Evolutionary conservation across 2,329 filamentous ascomycete species (phyloP).

Genomic region (Beauveria asiatica): DNA sequence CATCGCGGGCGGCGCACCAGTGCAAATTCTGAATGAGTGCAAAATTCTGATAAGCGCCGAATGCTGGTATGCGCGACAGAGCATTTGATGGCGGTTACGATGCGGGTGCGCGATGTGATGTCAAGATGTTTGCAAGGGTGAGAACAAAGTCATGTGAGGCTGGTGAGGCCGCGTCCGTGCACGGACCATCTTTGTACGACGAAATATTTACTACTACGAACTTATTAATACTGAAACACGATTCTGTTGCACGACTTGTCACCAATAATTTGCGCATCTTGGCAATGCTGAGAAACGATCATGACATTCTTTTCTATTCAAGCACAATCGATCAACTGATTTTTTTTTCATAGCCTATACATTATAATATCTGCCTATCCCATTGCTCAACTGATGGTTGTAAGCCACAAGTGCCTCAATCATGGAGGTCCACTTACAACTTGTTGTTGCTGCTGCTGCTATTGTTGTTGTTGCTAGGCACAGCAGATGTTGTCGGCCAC

Average conservation of each 20-base stretch:
- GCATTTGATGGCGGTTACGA: not conserved
- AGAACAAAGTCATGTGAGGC: constrained; percentile 24
- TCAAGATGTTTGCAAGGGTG: constrained; percentile 10
- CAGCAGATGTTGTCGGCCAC: constrained; percentile 74
- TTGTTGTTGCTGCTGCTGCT: constrained; percentile 49
- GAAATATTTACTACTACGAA: not conserved
- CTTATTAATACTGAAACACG: not conserved
- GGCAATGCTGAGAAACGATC: not conserved
- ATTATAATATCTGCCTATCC: constrained; percentile 9
- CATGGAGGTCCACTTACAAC: constrained; percentile 51
- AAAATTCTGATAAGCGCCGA: not conserved
- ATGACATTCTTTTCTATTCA: not conserved
- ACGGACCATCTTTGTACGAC: constrained; percentile 16
- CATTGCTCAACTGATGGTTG: not conserved
- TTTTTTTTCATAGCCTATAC: constrained; percentile 3
- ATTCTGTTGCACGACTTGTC: not conserved
- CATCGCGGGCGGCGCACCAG: not conserved
- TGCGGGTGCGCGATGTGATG: constrained; percentile 7
- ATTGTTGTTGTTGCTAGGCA: constrained; percentile 58
- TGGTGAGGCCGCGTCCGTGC: constrained; percentile 12
- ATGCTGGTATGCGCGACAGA: not conserved
- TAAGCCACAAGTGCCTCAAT: not conserved
- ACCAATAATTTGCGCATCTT: not conserved
- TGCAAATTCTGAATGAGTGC: not conserved
- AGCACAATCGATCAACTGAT: not conserved